Conservation (phyloP, 805 yeast genomes). For the Metschnikowia baotianmanensis region DNA sequence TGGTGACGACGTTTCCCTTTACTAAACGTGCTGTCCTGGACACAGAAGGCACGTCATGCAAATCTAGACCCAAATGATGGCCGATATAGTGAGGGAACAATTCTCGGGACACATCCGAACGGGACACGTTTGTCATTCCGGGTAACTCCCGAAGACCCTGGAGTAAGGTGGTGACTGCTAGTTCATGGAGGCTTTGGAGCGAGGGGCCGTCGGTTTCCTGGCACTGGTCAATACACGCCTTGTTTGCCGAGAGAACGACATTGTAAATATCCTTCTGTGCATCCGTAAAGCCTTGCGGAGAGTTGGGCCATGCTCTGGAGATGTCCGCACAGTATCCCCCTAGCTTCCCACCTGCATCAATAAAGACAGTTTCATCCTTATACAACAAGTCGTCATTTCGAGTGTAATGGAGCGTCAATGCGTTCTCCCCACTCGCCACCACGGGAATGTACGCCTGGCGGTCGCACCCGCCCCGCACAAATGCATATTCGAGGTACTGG, state of each 20-base stretch:
- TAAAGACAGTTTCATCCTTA: conserved; percentile 78
- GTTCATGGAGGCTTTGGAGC: conserved; percentile 71
- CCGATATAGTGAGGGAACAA: conserved; percentile 94
- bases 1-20: conserved; percentile 81
- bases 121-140: conserved; percentile 58
- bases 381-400: conserved; percentile 81
- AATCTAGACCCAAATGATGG: conserved; percentile 90
- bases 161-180: conserved; percentile 58
- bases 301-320: conserved; percentile 94
- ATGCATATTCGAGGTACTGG: conserved; percentile 77
- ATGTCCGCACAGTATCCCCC: conserved; percentile 97
- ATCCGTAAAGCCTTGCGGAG: conserved; percentile 62
- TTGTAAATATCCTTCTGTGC: conserved; percentile 86
- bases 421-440: conserved; percentile 90
- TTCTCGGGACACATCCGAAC: conserved; percentile 48
- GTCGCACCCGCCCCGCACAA: conserved; percentile 86
- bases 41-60: conserved; percentile 73
- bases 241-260: conserved; percentile 82
- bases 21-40: conserved; percentile 54
- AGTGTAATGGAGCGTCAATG: conserved; percentile 90
- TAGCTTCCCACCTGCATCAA: conserved; percentile 90
- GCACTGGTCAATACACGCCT: conserved; percentile 71
- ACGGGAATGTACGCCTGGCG: conserved; percentile 91
- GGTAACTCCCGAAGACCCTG: conserved; percentile 63
- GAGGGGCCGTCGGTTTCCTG: conserved; percentile 51